phyloP scores from a whole-genome alignment of 305 asterid genomes.

The Solanum hybrid region DNA sequence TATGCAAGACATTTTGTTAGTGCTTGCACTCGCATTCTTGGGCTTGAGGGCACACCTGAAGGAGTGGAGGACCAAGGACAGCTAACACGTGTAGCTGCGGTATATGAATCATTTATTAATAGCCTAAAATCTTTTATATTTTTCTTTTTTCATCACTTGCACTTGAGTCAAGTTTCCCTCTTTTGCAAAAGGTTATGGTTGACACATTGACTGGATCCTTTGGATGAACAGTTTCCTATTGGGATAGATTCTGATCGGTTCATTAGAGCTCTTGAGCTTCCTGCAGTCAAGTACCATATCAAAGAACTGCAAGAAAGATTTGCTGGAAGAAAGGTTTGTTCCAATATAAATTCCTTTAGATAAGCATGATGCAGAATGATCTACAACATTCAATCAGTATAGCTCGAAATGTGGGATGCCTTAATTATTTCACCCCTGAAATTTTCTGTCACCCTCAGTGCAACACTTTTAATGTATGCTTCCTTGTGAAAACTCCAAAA shows the following conservation, averaged over 20 bases:
- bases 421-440: background rate
- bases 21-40: slow-evolving; percentile 94
- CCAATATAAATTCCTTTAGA: background rate
- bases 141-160: background rate
- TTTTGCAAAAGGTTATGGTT: background rate
- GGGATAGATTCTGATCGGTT: slow-evolving; percentile 92
- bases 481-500: background rate
- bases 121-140: background rate
- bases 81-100: slow-evolving; percentile 95
- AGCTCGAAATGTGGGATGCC: background rate
- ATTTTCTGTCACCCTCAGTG: background rate
- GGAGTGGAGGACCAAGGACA: slow-evolving; percentile 97
- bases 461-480: background rate
- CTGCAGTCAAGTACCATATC: slow-evolving; percentile 61
- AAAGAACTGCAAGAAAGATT: slow-evolving; percentile 76
- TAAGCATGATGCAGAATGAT: background rate
- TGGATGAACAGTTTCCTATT: slow-evolving; percentile 75
- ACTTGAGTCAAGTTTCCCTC: background rate
- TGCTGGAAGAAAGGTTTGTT: slow-evolving; percentile 71
- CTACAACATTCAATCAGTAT: background rate
- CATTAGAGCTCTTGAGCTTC: slow-evolving; percentile 76
- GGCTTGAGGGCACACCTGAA: slow-evolving; percentile 94
- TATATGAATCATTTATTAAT: slow-evolving; percentile 16
- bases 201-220: slow-evolving; percentile 5
- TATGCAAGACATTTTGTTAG: slow-evolving; percentile 92